Conservation (phyloP, 1,139 yeast genomes). For the Lodderomyces parapsilosis region DNA sequence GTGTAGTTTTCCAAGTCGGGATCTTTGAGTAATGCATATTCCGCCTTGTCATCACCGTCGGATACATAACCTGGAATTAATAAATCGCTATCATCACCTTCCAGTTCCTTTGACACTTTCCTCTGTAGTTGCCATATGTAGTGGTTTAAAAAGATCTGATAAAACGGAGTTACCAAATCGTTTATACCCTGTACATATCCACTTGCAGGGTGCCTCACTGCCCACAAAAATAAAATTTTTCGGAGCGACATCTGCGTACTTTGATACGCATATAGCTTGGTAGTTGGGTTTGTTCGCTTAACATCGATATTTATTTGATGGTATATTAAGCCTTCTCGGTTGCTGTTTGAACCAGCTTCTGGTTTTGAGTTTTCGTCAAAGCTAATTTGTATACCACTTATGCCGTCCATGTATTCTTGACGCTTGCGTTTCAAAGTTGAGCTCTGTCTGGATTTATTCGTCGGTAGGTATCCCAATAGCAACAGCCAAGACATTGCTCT, state of each 20-base stretch:
- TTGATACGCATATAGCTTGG: conserved; percentile 65
- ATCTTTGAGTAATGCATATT: conserved; percentile 24
- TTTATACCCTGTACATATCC: conserved; percentile 99
- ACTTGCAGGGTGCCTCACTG: conserved; percentile 94
- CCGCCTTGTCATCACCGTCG: conserved; percentile 2
- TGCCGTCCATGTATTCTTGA: conserved; percentile 79
- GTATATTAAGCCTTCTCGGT: conserved; percentile 75
- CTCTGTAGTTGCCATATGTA: conserved; percentile 55
- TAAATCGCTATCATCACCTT: conserved; percentile 24
- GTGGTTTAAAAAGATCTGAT: conserved; percentile 76
- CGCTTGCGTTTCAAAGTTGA: conserved; percentile 75
- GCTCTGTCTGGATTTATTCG: conserved; percentile 73
- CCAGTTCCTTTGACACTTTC: conserved; percentile 16
- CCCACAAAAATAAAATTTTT: conserved; percentile 87
- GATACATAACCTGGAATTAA: conserved; percentile 37
- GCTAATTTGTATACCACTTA: conserved; percentile 40
- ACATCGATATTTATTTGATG: conserved; percentile 96
- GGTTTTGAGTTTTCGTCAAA: conserved; percentile 39
- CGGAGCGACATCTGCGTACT: conserved; percentile 79
- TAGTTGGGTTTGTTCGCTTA: conserved; percentile 88
- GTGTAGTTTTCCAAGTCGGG: conserved; percentile 23
- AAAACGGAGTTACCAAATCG: conserved; percentile 92
- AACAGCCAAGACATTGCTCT: conserved; percentile 90
- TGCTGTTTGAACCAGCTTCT: conserved; percentile 19
- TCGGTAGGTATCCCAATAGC: conserved; percentile 84